These are phyloP conservation scores for Phlyctochytrium arcticum DNA, from an alignment of 192 early-diverging fungal species.

Conservation along the genomic window DNA sequence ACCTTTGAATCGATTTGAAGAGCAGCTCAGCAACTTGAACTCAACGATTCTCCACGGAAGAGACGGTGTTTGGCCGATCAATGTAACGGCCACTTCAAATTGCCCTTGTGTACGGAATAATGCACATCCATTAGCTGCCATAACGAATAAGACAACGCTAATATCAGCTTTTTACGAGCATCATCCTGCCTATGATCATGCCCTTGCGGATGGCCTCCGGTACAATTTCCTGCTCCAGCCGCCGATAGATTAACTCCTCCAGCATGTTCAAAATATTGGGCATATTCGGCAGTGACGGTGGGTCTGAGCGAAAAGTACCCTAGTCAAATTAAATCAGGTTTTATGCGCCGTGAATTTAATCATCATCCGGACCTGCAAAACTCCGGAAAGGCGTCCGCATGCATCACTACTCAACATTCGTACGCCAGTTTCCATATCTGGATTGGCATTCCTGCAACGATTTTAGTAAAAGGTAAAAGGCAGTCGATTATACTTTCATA, in stretches of 20 bases:
- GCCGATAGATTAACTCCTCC: slow-evolving; percentile 6
- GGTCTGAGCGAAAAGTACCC: too few species aligned
- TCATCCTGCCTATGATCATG: slow-evolving; percentile 15
- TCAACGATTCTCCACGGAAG: slow-evolving; percentile 22
- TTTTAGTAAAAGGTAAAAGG: too few species aligned
- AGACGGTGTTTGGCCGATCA: slow-evolving; percentile 1
- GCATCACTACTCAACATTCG: too few species aligned
- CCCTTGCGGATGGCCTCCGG: slow-evolving; percentile 13
- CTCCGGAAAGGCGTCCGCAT: too few species aligned
- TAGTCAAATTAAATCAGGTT: too few species aligned
- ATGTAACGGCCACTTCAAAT: slow-evolving; percentile 10
- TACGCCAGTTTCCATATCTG: too few species aligned
- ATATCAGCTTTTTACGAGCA: neutral
- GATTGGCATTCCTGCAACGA: too few species aligned
- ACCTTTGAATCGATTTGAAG: slow-evolving; percentile 9
- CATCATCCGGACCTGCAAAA: too few species aligned
- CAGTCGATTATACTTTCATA: too few species aligned
- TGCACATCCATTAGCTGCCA: slow-evolving; percentile 4
- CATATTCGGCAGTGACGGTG: too few species aligned
- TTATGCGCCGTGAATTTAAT: too few species aligned
- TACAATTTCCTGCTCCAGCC: slow-evolving; percentile 19
- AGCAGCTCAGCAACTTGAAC: slow-evolving; percentile 11
- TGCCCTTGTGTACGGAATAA: neutral
- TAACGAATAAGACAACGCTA: neutral
- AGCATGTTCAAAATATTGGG: slow-evolving; percentile 7